Conservation (phyloP, 805 yeast species). For the Myxozyma nipponensis region DNA sequence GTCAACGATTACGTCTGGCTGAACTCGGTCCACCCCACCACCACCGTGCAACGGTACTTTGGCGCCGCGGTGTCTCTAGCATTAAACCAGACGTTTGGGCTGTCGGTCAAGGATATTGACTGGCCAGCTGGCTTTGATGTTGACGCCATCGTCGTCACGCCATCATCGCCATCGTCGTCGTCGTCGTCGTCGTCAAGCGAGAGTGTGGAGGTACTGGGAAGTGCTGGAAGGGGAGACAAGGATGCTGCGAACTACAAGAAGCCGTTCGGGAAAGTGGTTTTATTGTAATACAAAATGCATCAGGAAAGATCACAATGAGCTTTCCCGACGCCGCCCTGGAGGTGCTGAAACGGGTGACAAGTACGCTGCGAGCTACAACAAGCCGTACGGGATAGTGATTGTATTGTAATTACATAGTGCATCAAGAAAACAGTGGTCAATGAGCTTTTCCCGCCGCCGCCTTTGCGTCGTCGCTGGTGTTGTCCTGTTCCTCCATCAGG, state of each 20-base stretch:
- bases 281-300: too few relatives aligned
- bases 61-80: constrained; percentile 7
- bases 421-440: too few relatives aligned
- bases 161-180: too few relatives aligned
- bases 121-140: too few relatives aligned
- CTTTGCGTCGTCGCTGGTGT: constrained; percentile 21
- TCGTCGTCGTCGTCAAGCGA: too few relatives aligned
- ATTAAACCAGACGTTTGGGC: not conserved
- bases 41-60: constrained; percentile 10
- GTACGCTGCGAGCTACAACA: too few relatives aligned
- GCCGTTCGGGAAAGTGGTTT: not conserved
- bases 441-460: constrained; percentile 9
- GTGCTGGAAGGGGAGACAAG: not conserved
- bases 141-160: too few relatives aligned
- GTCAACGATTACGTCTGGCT: constrained; percentile 13
- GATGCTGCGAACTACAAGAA: not conserved
- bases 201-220: too few relatives aligned
- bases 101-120: not conserved
- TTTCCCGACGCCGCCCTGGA: too few relatives aligned
- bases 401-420: not conserved
- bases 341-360: too few relatives aligned
- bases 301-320: too few relatives aligned
- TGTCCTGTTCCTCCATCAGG: constrained; percentile 27
- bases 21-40: constrained; percentile 18
- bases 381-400: not conserved